Evolutionary conservation across 169 alveolate genomes (phyloP).

Genomic region (Eimeria praecox): DNA sequence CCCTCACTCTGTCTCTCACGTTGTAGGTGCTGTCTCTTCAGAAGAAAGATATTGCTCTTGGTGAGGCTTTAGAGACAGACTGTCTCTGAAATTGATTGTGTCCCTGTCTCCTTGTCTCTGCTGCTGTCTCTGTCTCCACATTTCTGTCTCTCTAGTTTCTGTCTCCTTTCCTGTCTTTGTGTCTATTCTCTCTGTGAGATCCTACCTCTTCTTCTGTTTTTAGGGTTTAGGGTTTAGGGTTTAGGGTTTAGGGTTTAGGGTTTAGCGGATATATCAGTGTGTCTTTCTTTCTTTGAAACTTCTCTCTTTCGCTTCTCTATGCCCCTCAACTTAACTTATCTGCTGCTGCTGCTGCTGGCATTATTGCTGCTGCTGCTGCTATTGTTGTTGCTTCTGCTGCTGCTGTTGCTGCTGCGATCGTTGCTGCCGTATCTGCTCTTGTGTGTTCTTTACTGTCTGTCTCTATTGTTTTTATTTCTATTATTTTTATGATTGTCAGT

Average conservation of each 20-base stretch:
- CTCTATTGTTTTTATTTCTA: too few relatives aligned
- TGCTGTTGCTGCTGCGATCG: background rate
- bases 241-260: too few relatives aligned
- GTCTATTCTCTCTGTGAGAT: background rate
- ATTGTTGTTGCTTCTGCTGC: background rate
- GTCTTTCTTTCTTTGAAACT: too few relatives aligned
- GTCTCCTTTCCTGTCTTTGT: background rate
- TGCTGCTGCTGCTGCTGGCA: too few relatives aligned
- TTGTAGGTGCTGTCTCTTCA: conserved; percentile 69
- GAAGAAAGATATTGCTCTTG: conserved; percentile 69
- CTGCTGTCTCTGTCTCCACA: background rate
- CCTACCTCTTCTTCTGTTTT: too few relatives aligned
- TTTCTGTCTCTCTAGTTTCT: background rate
- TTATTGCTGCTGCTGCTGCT: background rate
- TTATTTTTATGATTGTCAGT: too few relatives aligned
- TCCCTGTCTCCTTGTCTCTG: background rate
- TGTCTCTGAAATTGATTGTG: background rate
- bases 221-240: too few relatives aligned
- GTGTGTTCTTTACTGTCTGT: too few relatives aligned
- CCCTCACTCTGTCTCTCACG: conserved; percentile 38
- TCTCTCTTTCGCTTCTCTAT: too few relatives aligned
- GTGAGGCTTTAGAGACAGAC: background rate
- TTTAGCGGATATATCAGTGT: too few relatives aligned
- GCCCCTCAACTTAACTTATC: too few relatives aligned
- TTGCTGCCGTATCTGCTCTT: background rate